Percentiles rank a stretch among this genome's conserved stretches.
These are phyloP conservation scores for Carex sylvatica DNA, from an alignment of 202 grass and related monocot genomes.

Conservation along the genomic window DNA sequence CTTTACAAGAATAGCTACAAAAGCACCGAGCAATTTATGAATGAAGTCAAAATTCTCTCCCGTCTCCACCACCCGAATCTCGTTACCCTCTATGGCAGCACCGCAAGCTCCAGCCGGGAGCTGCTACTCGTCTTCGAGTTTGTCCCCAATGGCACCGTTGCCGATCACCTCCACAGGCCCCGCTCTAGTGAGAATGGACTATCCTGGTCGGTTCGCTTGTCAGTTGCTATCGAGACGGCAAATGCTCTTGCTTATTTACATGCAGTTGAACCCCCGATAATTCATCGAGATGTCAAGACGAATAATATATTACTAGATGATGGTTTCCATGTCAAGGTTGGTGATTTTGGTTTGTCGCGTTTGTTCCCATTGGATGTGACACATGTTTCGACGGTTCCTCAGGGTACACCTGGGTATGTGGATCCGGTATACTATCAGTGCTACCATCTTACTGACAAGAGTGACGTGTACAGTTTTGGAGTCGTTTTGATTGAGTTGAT, in stretches of 20 bases:
- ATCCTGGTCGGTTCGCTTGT: slow-evolving; percentile 63
- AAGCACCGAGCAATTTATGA: slow-evolving; percentile 73
- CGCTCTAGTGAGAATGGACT: slow-evolving; percentile 30
- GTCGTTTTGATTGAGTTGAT: slow-evolving; percentile 84
- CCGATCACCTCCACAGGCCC: slow-evolving; percentile 78
- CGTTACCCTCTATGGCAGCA: slow-evolving; percentile 74
- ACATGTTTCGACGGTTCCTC: slow-evolving; percentile 87
- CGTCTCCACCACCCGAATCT: slow-evolving; percentile 63
- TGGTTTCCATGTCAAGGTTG: slow-evolving; percentile 79
- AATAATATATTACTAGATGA: slow-evolving; percentile 83
- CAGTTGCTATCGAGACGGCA: slow-evolving; percentile 82
- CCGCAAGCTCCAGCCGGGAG: slow-evolving; percentile 47
- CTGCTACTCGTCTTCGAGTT: slow-evolving; percentile 83
- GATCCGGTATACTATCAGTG: slow-evolving; percentile 85
- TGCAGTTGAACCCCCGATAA: slow-evolving; percentile 52
- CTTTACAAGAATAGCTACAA: slow-evolving; percentile 74
- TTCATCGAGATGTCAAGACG: slow-evolving; percentile 89
- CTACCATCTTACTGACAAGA: slow-evolving; percentile 89
- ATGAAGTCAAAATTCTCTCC: slow-evolving; percentile 80
- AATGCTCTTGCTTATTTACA: slow-evolving; percentile 75
- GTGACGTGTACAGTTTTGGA: slow-evolving; percentile 91
- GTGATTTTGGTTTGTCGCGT: slow-evolving; percentile 74
- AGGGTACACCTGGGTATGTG: slow-evolving; percentile 91
- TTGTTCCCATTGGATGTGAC: slow-evolving; percentile 68
- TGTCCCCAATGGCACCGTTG: slow-evolving; percentile 79